Percentiles rank a stretch among this genome's conserved stretches.
These are phyloP conservation scores for Amanita phalloides DNA, from an alignment of 768 basidiomycete species.

Conservation along the genomic window DNA sequence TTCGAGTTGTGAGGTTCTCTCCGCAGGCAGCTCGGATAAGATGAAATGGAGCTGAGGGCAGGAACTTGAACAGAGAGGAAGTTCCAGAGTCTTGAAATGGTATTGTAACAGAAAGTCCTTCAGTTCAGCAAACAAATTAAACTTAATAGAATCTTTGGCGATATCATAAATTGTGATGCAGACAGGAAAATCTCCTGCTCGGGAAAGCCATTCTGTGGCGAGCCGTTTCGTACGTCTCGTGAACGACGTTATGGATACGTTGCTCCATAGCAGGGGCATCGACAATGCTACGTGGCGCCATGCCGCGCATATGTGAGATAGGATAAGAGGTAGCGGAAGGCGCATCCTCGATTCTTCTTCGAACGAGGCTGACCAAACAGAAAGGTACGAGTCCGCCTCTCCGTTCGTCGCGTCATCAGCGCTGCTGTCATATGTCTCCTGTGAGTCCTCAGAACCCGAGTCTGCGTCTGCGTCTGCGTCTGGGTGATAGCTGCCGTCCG, in stretches of 20 bases:
- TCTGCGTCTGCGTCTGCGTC: background rate
- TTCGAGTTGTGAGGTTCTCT: background rate
- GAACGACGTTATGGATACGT: background rate
- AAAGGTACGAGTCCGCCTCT: background rate
- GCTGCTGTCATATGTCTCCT: background rate
- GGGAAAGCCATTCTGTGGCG: background rate
- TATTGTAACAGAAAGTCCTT: background rate
- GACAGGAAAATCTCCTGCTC: background rate
- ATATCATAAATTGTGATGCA: background rate
- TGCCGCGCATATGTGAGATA: background rate
- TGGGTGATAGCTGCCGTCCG: background rate
- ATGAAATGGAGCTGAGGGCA: background rate
- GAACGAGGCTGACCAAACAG: background rate
- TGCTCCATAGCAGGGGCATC: background rate
- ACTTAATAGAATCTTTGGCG: background rate
- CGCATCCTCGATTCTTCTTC: background rate
- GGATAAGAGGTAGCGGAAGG: background rate
- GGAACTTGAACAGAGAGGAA: background rate
- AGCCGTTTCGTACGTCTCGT: background rate
- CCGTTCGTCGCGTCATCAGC: background rate
- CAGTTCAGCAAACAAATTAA: background rate
- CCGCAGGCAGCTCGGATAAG: background rate
- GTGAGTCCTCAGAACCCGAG: background rate
- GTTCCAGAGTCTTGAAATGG: background rate
- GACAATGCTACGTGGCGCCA: background rate